Conservation (phyloP, 805 yeast species). For the Schizosaccharomyces lindneri region DNA sequence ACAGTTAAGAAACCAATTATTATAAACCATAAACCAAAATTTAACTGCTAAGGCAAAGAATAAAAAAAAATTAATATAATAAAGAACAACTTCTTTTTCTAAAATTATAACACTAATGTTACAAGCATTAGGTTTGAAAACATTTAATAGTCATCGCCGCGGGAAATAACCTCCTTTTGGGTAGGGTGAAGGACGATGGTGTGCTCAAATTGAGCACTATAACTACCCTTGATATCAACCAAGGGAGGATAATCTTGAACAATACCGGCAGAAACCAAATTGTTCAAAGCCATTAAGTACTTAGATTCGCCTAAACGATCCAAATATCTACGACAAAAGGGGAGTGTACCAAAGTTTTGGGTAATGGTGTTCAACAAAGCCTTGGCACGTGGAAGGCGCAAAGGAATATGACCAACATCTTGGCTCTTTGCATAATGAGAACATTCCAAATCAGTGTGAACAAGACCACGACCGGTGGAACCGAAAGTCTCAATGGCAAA, state of each 20-base stretch:
- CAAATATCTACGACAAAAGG: constrained; percentile 86
- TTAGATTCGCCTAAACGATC: constrained; percentile 83
- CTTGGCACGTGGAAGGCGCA: constrained; percentile 43
- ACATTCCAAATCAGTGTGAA: constrained; percentile 66
- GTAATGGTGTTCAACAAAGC: constrained; percentile 45
- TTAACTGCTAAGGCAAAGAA: no score
- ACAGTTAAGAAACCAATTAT: no score
- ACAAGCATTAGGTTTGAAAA: background rate
- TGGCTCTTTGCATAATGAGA: constrained; percentile 64
- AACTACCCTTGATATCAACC: constrained; percentile 56
- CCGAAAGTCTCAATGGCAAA: constrained; percentile 98
- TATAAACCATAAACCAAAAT: no score
- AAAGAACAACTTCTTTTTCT: no score
- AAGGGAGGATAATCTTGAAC: constrained; percentile 88
- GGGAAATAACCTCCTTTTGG: constrained; percentile 76
- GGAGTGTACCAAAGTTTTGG: constrained; percentile 71
- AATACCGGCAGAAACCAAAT: constrained; percentile 61
- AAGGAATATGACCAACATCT: constrained; percentile 25
- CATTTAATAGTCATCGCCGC: constrained; percentile 74
- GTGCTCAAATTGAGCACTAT: constrained; percentile 93
- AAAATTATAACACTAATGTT: no score
- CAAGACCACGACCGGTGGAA: constrained; percentile 84
- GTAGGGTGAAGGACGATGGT: constrained; percentile 67
- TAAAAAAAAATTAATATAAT: no score
- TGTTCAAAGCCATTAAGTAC: constrained; percentile 63